A percentile compares a stretch with the other conserved stretches of the same genome.
Conservation (phyloP, 1,139 yeast species). For the Hemisphaericaspora lyxosophila region DNA sequence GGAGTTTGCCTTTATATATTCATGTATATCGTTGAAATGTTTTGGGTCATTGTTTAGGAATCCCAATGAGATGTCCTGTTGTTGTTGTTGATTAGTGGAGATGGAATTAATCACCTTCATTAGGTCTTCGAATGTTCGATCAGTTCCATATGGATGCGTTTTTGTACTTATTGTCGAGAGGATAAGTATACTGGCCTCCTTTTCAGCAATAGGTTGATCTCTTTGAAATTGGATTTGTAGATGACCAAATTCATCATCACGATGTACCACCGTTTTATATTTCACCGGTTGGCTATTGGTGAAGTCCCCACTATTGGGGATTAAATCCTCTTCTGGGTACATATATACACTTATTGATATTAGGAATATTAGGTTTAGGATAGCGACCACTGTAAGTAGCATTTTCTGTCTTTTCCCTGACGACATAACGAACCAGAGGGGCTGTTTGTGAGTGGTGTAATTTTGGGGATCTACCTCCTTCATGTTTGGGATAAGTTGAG, state of each 20-base stretch:
- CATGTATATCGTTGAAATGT: slow-evolving; percentile 24
- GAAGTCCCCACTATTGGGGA: not conserved
- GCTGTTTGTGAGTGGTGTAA: too few relatives aligned
- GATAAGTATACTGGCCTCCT: slow-evolving; percentile 20
- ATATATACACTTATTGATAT: too few relatives aligned
- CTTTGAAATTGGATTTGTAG: not conserved
- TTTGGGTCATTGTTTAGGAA: slow-evolving; percentile 26
- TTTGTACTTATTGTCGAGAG: slow-evolving; percentile 29
- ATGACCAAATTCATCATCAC: not conserved
- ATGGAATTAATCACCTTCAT: slow-evolving; percentile 26
- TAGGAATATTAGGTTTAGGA: too few relatives aligned
- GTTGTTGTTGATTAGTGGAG: slow-evolving; percentile 15
- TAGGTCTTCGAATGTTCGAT: slow-evolving; percentile 23
- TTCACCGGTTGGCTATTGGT: not conserved
- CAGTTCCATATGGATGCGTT: slow-evolving; percentile 29
- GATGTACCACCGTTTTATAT: not conserved
- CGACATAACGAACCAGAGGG: too few relatives aligned
- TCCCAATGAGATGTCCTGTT: slow-evolving; percentile 24
- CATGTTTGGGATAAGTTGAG: too few relatives aligned
- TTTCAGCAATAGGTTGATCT: not conserved
- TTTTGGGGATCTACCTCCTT: too few relatives aligned
- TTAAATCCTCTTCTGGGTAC: not conserved
- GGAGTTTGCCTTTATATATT: slow-evolving; percentile 16
- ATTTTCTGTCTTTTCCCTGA: not conserved
- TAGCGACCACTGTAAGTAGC: not conserved